Evolutionary conservation across 257 asterid genomes (phyloP).

Genomic region (Cynanchum wilfordii): DNA sequence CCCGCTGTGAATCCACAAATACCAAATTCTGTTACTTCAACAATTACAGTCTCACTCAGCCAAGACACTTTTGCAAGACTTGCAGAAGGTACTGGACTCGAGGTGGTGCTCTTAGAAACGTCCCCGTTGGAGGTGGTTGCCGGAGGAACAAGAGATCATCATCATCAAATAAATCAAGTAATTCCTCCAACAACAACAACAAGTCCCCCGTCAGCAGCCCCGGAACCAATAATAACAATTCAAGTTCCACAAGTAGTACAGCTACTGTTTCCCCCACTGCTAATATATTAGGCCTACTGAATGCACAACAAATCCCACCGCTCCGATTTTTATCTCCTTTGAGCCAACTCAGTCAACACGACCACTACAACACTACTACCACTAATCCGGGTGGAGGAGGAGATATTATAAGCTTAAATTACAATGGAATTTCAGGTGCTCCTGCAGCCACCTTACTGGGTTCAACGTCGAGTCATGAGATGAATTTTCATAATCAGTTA

Average conservation of each 20-base stretch:
- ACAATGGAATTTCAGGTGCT: slow-evolving; percentile 39
- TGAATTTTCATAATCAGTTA: slow-evolving; percentile 35
- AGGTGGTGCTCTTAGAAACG: slow-evolving; percentile 82
- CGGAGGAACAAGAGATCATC: slow-evolving; percentile 57
- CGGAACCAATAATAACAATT: slow-evolving; percentile 22
- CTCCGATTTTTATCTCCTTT: slow-evolving; percentile 62
- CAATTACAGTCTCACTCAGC: slow-evolving; percentile 85
- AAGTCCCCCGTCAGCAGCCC: slow-evolving; percentile 57
- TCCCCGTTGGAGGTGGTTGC: slow-evolving; percentile 92
- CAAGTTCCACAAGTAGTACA: slow-evolving; percentile 40
- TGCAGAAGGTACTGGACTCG: slow-evolving; percentile 91
- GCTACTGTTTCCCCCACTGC: slow-evolving; percentile 33
- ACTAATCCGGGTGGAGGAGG: slow-evolving; percentile 17
- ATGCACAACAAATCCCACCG: slow-evolving; percentile 38
- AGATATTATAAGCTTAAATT: slow-evolving; percentile 37
- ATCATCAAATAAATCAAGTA: slow-evolving; percentile 33
- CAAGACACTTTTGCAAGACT: slow-evolving; percentile 94
- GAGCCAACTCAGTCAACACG: slow-evolving; percentile 34
- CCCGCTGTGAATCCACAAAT: slow-evolving; percentile 85
- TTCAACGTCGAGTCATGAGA: slow-evolving; percentile 17
- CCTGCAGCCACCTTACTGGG: slow-evolving; percentile 13
- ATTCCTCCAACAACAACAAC: slow-evolving; percentile 15
- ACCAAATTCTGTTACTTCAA: slow-evolving; percentile 93
- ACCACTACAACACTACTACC: background rate
- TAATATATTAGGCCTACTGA: slow-evolving; percentile 33